Percentiles rank a stretch among this genome's conserved stretches.
phyloP scores from a whole-genome alignment of 1,284 basidiomycete genomes.

The Pascua sp. region DNA sequence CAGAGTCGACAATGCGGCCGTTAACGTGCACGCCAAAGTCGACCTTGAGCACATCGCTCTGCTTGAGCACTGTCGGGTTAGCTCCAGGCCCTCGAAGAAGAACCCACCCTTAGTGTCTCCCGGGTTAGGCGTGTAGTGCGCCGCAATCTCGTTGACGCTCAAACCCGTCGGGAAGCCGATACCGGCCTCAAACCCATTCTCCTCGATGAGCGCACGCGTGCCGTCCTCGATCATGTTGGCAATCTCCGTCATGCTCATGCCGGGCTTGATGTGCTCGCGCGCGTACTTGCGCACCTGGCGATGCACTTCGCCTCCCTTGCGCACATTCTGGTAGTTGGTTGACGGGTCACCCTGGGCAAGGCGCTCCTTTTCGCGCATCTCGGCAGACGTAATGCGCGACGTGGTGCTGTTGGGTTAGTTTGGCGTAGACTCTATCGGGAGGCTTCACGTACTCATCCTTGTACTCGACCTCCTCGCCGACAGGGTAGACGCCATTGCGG shows the following conservation, averaged over 20 bases:
- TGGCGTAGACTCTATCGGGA: background rate
- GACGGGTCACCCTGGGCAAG: constrained; percentile 73
- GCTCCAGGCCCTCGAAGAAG: too few species aligned
- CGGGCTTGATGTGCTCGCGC: constrained; percentile 78
- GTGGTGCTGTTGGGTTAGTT: constrained; percentile 59
- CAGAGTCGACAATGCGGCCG: constrained; percentile 90
- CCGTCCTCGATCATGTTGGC: constrained; percentile 91
- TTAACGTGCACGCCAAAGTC: constrained; percentile 97
- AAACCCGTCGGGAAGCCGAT: constrained; percentile 97
- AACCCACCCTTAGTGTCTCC: constrained; percentile 84
- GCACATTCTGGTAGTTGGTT: constrained; percentile 80
- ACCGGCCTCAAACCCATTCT: constrained; percentile 71
- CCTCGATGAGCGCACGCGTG: constrained; percentile 84
- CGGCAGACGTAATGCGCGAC: constrained; percentile 84
- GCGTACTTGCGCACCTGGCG: constrained; percentile 82
- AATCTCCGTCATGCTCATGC: constrained; percentile 93
- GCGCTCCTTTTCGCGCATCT: constrained; percentile 79
- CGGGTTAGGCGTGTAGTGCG: constrained; percentile 95
- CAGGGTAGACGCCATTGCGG: constrained; percentile 78
- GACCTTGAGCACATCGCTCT: constrained; percentile 89
- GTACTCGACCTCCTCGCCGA: constrained; percentile 89
- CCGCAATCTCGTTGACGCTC: constrained; percentile 89
- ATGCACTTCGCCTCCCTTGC: constrained; percentile 93
- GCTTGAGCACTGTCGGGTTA: constrained; percentile 78
- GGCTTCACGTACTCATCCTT: constrained; percentile 64